phyloP scores from a whole-genome alignment of 164 flowering plant species.

The Litsea cubeba region DNA sequence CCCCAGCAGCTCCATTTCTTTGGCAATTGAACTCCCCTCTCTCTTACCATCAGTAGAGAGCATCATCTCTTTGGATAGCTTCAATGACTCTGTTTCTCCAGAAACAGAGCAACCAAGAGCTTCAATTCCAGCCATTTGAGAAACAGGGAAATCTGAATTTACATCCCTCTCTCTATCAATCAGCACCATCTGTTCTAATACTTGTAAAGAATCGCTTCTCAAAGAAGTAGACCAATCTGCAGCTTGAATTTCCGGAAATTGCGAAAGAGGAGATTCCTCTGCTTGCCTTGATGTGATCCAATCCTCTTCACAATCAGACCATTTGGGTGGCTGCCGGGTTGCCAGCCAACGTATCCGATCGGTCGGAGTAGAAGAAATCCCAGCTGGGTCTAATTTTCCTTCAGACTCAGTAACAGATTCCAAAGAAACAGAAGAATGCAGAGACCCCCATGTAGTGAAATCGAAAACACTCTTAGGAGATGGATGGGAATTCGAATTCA shows the following conservation, averaged over 20 bases:
- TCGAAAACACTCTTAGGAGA: constrained; percentile 44
- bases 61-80: background rate
- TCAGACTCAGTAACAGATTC: background rate
- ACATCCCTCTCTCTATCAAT: constrained; percentile 1
- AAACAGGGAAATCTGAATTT: background rate
- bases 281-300: constrained; percentile 24
- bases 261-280: constrained; percentile 5
- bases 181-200: constrained; percentile 2
- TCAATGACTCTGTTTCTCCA: background rate
- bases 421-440: background rate
- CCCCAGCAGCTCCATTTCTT: background rate
- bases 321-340: constrained; percentile 12
- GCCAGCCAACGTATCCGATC: constrained; percentile 21
- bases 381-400: constrained; percentile 1
- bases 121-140: background rate
- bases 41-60: background rate
- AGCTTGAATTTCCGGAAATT: background rate
- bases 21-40: no score
- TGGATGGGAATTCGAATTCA: background rate
- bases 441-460: constrained; percentile 26
- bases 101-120: background rate
- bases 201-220: background rate
- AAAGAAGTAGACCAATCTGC: background rate
- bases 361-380: constrained; percentile 6
- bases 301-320: constrained; percentile 21